Evolutionary conservation across 371 early-diverging fungal genomes (phyloP), one percentile per base, ranked within the genome.

Genomic region (Saksenaea oblongispora): DNA sequence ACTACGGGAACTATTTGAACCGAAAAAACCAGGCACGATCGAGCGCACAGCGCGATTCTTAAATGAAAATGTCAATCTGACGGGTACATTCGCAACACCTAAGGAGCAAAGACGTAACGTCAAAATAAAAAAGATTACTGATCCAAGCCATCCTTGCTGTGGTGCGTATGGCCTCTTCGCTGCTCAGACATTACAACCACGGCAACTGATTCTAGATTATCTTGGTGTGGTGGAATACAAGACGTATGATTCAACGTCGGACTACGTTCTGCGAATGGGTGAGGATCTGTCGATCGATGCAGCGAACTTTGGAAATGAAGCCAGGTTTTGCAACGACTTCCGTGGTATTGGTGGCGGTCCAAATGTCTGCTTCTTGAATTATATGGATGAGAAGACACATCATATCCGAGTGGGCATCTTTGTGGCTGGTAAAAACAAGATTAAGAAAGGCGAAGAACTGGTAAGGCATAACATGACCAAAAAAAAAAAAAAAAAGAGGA

Each of bases 261-360:
- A 84, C 36, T 84, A 84, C 62, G 81, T 82, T 10, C 57, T 84
- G 1, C 67, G 73, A 3, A 71, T 76, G 27, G 78, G 79, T 13
- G 61, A 59, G 0, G 82, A 80, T 36, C 35, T 78, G 11, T 82
- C 80, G 1, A 76, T 84, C n/a, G 84, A 84, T 61, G 84, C 84
- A 0, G 79, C 68, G 15, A 66, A 67, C 10, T 76, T 66, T 54
- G 84, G 84, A 1, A 84, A 84, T 59, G 84, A 84, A 58, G 82
- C 80, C 9, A 60, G 84, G 1, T 84, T 84, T 58, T 75, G 78
- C 59, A 84, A 84, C 28, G 84, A 84, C 56, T 84, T 78, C 34
- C 68, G 84, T 28, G 84, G 84, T 8, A 70, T 82, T 60, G 79
- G 76, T 11, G 67, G 74, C 5, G 76, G 73, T 1, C 83, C 83